Percentiles rank a stretch among this genome's conserved stretches.
phyloP scores from a whole-genome alignment of 73 alveolate genomes.

The Symbiodinium natans region DNA sequence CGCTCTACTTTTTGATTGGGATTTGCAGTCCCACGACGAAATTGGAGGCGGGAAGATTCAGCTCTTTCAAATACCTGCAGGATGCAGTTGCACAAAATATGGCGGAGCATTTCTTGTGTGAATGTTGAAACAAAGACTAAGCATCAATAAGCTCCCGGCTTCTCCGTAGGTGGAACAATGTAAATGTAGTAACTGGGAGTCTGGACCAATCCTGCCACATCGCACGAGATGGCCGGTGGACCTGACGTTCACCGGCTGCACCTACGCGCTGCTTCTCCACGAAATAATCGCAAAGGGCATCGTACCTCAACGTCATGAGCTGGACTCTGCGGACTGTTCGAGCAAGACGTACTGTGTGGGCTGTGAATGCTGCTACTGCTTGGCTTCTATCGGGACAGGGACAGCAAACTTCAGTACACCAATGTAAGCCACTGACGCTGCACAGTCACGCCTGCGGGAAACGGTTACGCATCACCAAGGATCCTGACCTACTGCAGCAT shows the following conservation, averaged over 20 bases:
- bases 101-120: no score
- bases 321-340: no score
- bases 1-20: constrained; percentile 70
- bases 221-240: not conserved
- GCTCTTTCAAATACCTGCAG: constrained; percentile 66
- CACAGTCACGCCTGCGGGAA: constrained; percentile 83
- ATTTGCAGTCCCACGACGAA: constrained; percentile 92
- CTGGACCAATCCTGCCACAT: constrained; percentile 67
- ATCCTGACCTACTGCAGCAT: not conserved
- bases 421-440: constrained; percentile 26
- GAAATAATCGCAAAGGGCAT: constrained; percentile 87
- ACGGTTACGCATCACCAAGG: not conserved
- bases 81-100: not conserved
- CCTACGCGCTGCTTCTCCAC: constrained; percentile 93
- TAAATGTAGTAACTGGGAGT: constrained; percentile 63
- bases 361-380: no score
- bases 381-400: no score
- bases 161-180: constrained; percentile 94
- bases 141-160: constrained; percentile 9
- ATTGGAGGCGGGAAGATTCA: constrained; percentile 79
- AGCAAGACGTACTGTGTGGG: no score
- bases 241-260: not conserved
- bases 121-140: not conserved
- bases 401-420: not conserved
- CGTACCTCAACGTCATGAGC: not conserved